Evolutionary conservation across 768 basidiomycete genomes (phyloP).

Genomic region (Pleurotus cornucopiae): DNA sequence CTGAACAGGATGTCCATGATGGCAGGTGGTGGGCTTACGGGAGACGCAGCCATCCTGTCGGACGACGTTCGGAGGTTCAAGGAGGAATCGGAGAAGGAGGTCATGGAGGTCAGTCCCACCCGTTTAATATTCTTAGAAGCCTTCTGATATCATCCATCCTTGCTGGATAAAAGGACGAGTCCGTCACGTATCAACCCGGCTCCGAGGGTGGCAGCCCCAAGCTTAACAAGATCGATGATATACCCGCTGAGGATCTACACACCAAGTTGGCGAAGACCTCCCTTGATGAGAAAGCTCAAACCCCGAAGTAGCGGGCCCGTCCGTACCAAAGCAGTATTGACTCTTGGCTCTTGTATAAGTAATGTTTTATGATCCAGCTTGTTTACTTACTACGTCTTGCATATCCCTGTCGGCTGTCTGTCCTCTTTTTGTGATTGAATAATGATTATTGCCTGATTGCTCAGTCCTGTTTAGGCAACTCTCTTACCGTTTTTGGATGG

Average conservation of each 20-base stretch:
- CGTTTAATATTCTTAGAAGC: not conserved
- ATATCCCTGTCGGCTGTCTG: too few species aligned
- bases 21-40: slow-evolving; percentile 32
- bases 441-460: too few species aligned
- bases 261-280: slow-evolving; percentile 26
- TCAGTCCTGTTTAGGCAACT: too few species aligned
- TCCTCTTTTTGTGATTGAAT: too few species aligned
- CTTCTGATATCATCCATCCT: not conserved
- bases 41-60: slow-evolving; percentile 46
- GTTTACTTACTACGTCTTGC: too few species aligned
- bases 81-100: slow-evolving; percentile 71
- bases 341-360: too few species aligned
- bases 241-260: slow-evolving; percentile 21
- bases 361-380: too few species aligned
- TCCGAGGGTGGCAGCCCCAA: slow-evolving; percentile 3
- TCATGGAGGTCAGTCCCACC: slow-evolving; percentile 21
- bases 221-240: slow-evolving; percentile 19
- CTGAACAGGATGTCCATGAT: slow-evolving; percentile 74
- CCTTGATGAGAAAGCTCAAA: slow-evolving; percentile 18
- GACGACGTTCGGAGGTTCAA: slow-evolving; percentile 67
- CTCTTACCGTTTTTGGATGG: too few species aligned
- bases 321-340: too few species aligned
- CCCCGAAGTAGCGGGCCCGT: too few species aligned
- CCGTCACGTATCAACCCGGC: slow-evolving; percentile 50
- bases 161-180: slow-evolving; percentile 28